Conservation (phyloP, 352 stramenopile genomes). For the Pythium sp. region DNA sequence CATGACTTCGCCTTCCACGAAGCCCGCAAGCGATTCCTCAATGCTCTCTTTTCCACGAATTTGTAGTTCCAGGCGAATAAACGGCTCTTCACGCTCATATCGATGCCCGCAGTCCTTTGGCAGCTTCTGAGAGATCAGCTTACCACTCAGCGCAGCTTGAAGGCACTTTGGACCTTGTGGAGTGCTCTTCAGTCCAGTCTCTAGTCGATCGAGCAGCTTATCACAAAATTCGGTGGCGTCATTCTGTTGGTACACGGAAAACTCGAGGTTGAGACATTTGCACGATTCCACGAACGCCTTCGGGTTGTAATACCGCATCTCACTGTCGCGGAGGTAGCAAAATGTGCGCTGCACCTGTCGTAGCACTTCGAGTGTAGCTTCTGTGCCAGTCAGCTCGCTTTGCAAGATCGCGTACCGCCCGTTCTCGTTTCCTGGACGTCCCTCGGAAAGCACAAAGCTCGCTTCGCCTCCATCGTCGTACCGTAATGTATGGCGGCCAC, state of each 20-base stretch:
- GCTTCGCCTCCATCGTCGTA: slow-evolving; percentile 89
- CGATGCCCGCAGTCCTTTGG: slow-evolving; percentile 88
- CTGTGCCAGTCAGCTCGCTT: slow-evolving; percentile 66
- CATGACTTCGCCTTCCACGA: slow-evolving; percentile 99
- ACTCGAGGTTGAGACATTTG: slow-evolving; percentile 89
- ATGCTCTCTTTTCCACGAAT: slow-evolving; percentile 98
- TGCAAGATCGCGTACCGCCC: slow-evolving; percentile 90
- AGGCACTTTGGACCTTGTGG: slow-evolving; percentile 79
- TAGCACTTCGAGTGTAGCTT: slow-evolving; percentile 86
- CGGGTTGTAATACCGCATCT: slow-evolving; percentile 84
- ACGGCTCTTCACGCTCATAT: slow-evolving; percentile 96
- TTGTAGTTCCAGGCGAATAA: slow-evolving; percentile 97
- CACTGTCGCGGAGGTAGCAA: slow-evolving; percentile 82
- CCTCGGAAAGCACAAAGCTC: slow-evolving; percentile 89
- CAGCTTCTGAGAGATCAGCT: slow-evolving; percentile 88
- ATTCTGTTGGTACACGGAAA: slow-evolving; percentile 99
- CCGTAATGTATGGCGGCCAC: slow-evolving; percentile 70
- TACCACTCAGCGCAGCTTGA: slow-evolving; percentile 70
- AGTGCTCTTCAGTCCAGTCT: slow-evolving; percentile 93
- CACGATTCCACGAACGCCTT: slow-evolving; percentile 89
- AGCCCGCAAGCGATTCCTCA: slow-evolving; percentile 94
- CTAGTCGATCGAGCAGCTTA: slow-evolving; percentile 98
- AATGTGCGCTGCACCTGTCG: slow-evolving; percentile 89
- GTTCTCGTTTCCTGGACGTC: slow-evolving; percentile 94
- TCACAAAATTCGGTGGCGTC: slow-evolving; percentile 99